phyloP scores from a whole-genome alignment of 495 filamentous ascomycete genomes.

The Glarea lozoyensis region DNA sequence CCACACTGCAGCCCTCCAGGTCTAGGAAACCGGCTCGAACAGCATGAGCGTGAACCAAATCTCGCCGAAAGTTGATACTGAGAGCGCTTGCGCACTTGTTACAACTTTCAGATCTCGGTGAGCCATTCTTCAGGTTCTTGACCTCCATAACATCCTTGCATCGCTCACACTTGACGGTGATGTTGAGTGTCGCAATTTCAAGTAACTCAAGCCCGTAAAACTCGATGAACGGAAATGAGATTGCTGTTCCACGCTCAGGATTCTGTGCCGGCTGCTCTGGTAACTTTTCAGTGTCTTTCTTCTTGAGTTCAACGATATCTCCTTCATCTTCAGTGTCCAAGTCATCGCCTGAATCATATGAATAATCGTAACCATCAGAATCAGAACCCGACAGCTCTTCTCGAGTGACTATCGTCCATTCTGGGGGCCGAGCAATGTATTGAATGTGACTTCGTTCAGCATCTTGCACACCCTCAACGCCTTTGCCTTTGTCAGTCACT shows the following conservation, averaged over 20 bases:
- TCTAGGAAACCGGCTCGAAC: slow-evolving; percentile 78
- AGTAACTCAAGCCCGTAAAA: slow-evolving; percentile 76
- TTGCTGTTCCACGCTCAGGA: slow-evolving; percentile 58
- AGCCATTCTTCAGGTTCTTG: slow-evolving; percentile 46
- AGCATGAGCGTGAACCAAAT: slow-evolving; percentile 70
- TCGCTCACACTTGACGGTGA: slow-evolving; percentile 73
- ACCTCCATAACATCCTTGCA: slow-evolving; percentile 75
- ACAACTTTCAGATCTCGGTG: slow-evolving; percentile 44
- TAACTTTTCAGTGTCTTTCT: slow-evolving; percentile 16
- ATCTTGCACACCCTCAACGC: slow-evolving; percentile 21
- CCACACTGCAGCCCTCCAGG: slow-evolving; percentile 64
- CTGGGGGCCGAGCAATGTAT: slow-evolving; percentile 71
- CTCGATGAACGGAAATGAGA: slow-evolving; percentile 77
- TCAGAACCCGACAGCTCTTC: slow-evolving; percentile 24
- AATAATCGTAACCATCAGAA: slow-evolving; percentile 29
- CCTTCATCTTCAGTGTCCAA: slow-evolving; percentile 27
- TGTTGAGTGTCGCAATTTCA: slow-evolving; percentile 56
- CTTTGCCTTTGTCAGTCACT: slow-evolving; percentile 13
- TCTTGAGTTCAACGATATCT: slow-evolving; percentile 22
- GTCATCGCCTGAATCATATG: slow-evolving; percentile 37
- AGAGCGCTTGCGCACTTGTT: slow-evolving; percentile 68
- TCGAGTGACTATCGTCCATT: slow-evolving; percentile 52
- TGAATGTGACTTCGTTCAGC: slow-evolving; percentile 48
- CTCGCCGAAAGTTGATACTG: slow-evolving; percentile 59
- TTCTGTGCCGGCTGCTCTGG: slow-evolving; percentile 7